phyloP scores from a whole-genome alignment of 768 basidiomycete genomes.

The Tylopilus vinaceipallidus region DNA sequence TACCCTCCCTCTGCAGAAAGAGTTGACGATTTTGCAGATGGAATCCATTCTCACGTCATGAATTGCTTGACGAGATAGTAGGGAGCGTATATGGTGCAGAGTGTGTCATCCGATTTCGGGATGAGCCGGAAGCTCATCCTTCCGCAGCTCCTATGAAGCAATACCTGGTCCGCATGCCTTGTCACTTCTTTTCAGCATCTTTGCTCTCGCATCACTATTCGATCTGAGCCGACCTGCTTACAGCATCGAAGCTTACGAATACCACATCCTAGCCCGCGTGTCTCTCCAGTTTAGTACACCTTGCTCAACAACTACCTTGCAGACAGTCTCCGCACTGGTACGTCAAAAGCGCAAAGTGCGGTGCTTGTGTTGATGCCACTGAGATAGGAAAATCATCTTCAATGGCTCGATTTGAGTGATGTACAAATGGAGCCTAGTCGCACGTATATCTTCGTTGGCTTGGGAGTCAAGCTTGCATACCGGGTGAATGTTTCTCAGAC shows the following conservation, averaged over 20 bases:
- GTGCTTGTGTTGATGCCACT: constrained; percentile 9
- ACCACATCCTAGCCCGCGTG: constrained; percentile 56
- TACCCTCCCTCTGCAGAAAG: neutral
- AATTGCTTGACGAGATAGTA: constrained; percentile 58
- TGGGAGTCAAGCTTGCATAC: constrained; percentile 55
- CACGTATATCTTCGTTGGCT: constrained; percentile 58
- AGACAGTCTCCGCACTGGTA: constrained; percentile 56
- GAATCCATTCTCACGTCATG: constrained; percentile 48
- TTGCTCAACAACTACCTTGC: constrained; percentile 48
- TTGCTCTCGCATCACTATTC: constrained; percentile 65
- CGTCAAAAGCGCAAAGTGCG: constrained; percentile 22
- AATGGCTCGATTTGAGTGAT: constrained; percentile 58
- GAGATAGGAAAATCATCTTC: constrained; percentile 38
- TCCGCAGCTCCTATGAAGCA: constrained; percentile 37
- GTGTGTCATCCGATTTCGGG: constrained; percentile 31
- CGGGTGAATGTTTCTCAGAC: constrained; percentile 43
- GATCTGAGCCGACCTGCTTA: constrained; percentile 49
- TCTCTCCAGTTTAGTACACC: constrained; percentile 48
- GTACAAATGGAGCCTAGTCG: constrained; percentile 44
- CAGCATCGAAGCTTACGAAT: constrained; percentile 56
- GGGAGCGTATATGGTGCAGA: constrained; percentile 51
- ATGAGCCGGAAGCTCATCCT: neutral
- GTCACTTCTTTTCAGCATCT: constrained; percentile 61
- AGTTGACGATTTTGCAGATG: constrained; percentile 38
- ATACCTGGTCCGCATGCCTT: constrained; percentile 50